Percentiles rank a stretch among this genome's conserved stretches.
Evolutionary conservation across 768 basidiomycete genomes (phyloP).

Genomic region (Boletales sp.): DNA sequence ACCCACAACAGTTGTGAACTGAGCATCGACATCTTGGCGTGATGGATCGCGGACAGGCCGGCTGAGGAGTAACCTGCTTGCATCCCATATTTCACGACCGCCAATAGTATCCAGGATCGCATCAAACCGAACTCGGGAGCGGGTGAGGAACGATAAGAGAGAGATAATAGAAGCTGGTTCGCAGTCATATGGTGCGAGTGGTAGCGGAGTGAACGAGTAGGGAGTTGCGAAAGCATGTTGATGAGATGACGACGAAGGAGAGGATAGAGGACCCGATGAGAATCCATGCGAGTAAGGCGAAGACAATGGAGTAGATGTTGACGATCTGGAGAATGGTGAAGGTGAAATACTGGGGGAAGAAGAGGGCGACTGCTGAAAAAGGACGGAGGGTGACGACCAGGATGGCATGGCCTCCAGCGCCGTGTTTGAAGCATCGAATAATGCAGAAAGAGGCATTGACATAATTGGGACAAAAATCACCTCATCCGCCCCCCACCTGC

Average conservation of each 20-base stretch:
- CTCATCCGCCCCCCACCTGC: slow-evolving; percentile 73
- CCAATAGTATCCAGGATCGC: slow-evolving; percentile 82
- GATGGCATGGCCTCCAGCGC: slow-evolving; percentile 16
- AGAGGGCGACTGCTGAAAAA: slow-evolving; percentile 21
- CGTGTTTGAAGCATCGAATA: slow-evolving; percentile 20
- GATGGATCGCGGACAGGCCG: slow-evolving; percentile 25
- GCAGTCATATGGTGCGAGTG: slow-evolving; percentile 27
- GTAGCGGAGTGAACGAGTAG: slow-evolving; percentile 28
- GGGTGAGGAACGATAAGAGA: slow-evolving; percentile 23
- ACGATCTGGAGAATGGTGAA: slow-evolving; percentile 31
- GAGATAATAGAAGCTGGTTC: slow-evolving; percentile 24
- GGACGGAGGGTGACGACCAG: slow-evolving; percentile 26
- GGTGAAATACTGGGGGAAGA: slow-evolving; percentile 32
- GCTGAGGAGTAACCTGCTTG: slow-evolving; percentile 58
- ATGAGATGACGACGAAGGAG: slow-evolving; percentile 24
- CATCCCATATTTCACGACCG: slow-evolving; percentile 76
- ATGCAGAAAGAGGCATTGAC: slow-evolving; percentile 18
- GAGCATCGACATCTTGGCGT: slow-evolving; percentile 33
- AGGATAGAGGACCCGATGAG: slow-evolving; percentile 23
- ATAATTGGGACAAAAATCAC: slow-evolving; percentile 55
- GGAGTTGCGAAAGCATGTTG: slow-evolving; percentile 23
- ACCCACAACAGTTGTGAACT: slow-evolving; percentile 82
- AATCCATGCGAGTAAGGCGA: slow-evolving; percentile 24
- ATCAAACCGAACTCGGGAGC: slow-evolving; percentile 52
- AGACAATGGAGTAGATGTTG: slow-evolving; percentile 29